Base-by-base conservation (phyloP, 352 stramenopile species). In the Phytophthora ramorum region DNA sequence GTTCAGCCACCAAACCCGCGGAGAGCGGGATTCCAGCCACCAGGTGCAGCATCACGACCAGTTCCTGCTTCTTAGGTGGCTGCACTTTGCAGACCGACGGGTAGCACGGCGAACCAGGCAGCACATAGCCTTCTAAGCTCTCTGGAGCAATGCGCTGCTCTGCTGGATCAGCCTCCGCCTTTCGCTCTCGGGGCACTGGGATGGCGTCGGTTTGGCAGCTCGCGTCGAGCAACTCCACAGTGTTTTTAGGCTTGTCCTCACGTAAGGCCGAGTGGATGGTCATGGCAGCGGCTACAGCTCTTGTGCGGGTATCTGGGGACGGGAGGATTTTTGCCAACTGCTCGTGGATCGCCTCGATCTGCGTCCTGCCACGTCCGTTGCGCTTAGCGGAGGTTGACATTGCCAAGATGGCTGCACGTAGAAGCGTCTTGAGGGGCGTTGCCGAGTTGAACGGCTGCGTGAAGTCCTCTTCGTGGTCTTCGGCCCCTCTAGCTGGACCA, bases 311-410 rank as follows among this genome's bases (percentile, higher is more conserved):
- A 19, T 58, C 52, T 14, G 38, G 50, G 10, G 32, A 20, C 16
- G 55, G 55, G 24, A 48, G 10, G 7, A 47, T 19, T 22, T 56
- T 62, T 17, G 56, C 78, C 22, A 73, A 46, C 5, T 66, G 65
- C 5, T 85, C 74, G 61, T 83, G 80, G 35, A 91, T 84, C 14
- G 52, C 57, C 0, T 65, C 54, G 52, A 89, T 87, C 35, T 85
- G 64, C 26, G 19, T 61, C 22, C 56, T 68, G 3, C 73, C 83
- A 13, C 72, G 47, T 7, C 70, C 51, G 50, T 75, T 82, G 38
- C 83, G 77, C 53, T 74, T 78, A 22, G 69, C 76, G 5, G 83
- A 92, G 12, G 58, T 80, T 22, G 83, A 92, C 81, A 92, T 87
- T 8, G 81, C 77, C 54, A 88, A 76, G 45, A 92, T 84, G 9